Percentiles rank a stretch among this genome's conserved stretches.
Evolutionary conservation across 1,284 basidiomycete species (phyloP).

Genomic region (Phaffia rhodozyma): DNA sequence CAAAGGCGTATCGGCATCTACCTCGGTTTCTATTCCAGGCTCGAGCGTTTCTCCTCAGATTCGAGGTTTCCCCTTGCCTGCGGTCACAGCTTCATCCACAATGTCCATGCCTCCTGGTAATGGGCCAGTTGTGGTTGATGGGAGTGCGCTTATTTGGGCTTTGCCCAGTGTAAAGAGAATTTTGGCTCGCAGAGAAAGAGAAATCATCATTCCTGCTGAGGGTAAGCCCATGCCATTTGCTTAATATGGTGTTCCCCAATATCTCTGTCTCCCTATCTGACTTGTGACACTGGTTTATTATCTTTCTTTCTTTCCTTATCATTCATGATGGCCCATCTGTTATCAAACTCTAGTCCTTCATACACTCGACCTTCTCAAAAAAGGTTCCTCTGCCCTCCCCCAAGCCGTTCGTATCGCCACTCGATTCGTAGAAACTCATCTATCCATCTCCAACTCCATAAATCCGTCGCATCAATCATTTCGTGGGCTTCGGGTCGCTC

Average conservation of each 20-base stretch:
- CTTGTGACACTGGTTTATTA: slow-evolving; percentile 6
- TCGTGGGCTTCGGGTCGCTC: background rate
- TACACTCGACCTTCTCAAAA: slow-evolving; percentile 87
- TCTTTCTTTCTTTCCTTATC: slow-evolving; percentile 1
- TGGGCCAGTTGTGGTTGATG: slow-evolving; percentile 66
- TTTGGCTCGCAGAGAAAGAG: slow-evolving; percentile 49
- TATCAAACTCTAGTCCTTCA: slow-evolving; percentile 52
- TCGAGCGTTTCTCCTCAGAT: background rate
- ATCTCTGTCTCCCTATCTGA: background rate
- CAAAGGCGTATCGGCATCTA: too few species aligned
- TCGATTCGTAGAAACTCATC: slow-evolving; percentile 34
- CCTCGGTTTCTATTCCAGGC: too few species aligned
- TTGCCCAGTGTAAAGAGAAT: slow-evolving; percentile 68
- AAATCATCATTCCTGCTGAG: slow-evolving; percentile 71
- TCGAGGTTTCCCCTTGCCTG: background rate
- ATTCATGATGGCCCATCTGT: slow-evolving; percentile 1
- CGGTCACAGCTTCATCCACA: background rate
- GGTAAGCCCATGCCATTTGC: slow-evolving; percentile 41
- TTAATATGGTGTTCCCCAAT: background rate
- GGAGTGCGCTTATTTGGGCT: slow-evolving; percentile 73
- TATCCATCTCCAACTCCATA: slow-evolving; percentile 18
- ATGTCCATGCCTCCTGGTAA: slow-evolving; percentile 29
- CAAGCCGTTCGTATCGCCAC: slow-evolving; percentile 48
- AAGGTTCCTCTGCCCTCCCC: slow-evolving; percentile 63
- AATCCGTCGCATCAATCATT: background rate